A percentile compares a stretch with the other conserved stretches of the same genome.
Conservation (phyloP, 306 rosid species). For the apple (Malus domestica) region DNA sequence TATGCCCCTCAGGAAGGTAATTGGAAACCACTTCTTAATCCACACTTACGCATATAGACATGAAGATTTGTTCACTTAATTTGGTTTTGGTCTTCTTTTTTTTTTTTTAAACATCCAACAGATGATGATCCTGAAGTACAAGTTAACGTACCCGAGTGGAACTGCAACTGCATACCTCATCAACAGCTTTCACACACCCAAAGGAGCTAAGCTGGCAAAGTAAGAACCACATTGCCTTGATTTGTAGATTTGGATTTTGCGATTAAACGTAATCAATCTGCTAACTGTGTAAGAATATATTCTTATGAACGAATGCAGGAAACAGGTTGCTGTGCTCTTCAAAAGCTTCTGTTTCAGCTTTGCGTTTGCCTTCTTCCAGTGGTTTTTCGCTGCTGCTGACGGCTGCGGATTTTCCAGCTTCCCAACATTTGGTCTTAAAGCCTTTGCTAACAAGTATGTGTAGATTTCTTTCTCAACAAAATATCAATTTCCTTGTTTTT, state of each 20-base stretch:
- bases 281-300: background rate
- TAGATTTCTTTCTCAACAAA: background rate
- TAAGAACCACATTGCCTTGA: slow-evolving; percentile 2
- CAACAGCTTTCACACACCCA: slow-evolving; percentile 77
- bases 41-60: background rate
- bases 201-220: slow-evolving; percentile 77
- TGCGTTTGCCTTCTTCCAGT: slow-evolving; percentile 50
- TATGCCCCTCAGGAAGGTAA: slow-evolving; percentile 68
- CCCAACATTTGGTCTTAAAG: slow-evolving; percentile 70
- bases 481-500: background rate
- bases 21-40: background rate
- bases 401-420: slow-evolving; percentile 58
- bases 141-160: slow-evolving; percentile 74
- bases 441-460: slow-evolving; percentile 32
- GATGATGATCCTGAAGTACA: slow-evolving; percentile 70
- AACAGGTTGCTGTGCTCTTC: slow-evolving; percentile 57
- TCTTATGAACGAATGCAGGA: slow-evolving; percentile 26
- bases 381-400: slow-evolving; percentile 60
- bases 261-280: background rate
- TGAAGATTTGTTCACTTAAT: background rate
- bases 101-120: background rate
- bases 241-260: background rate
- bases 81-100: background rate
- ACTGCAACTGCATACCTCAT: slow-evolving; percentile 80
- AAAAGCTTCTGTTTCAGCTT: slow-evolving; percentile 58